These are phyloP conservation scores for Nemophila menziesii DNA, from an alignment of 257 asterid species.

Conservation along the genomic window DNA sequence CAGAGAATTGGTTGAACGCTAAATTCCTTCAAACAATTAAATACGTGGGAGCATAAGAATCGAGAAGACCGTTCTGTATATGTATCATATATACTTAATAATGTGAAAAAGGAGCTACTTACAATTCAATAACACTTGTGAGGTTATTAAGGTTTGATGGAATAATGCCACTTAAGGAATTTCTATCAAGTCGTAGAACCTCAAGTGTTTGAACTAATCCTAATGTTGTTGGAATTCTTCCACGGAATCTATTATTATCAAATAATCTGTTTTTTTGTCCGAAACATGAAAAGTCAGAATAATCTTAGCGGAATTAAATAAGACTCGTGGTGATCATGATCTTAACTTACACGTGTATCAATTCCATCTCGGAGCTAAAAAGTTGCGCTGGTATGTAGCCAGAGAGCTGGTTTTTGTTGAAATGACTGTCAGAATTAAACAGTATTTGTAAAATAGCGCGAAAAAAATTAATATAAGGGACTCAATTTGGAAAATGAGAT, in stretches of 20 bases:
- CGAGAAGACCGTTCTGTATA: background rate
- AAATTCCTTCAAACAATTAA: slow-evolving; percentile 45
- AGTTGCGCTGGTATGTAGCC: slow-evolving; percentile 59
- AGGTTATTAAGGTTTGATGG: slow-evolving; percentile 66
- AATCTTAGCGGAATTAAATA: background rate
- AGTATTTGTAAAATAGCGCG: background rate
- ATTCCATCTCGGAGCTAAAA: slow-evolving; percentile 57
- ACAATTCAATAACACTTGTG: slow-evolving; percentile 61
- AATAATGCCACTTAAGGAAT: slow-evolving; percentile 41
- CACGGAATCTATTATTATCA: slow-evolving; percentile 61
- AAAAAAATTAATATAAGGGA: background rate
- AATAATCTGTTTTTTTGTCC: slow-evolving; percentile 40
- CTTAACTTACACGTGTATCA: slow-evolving; percentile 73
- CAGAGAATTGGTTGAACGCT: slow-evolving; percentile 70
- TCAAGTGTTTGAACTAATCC: slow-evolving; percentile 69
- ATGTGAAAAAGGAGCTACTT: slow-evolving; percentile 21
- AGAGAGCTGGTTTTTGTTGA: slow-evolving; percentile 78
- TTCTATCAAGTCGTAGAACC: slow-evolving; percentile 95
- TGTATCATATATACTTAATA: too few relatives aligned
- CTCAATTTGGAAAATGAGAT: background rate
- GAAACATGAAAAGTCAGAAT: slow-evolving; percentile 5
- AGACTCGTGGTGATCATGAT: background rate
- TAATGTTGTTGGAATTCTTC: slow-evolving; percentile 62
- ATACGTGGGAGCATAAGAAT: slow-evolving; percentile 2
- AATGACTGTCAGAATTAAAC: slow-evolving; percentile 68